Evolutionary conservation across 768 basidiomycete genomes (phyloP), one percentile per base, ranked within the genome.

Genomic region (Dioszegia crocea): DNA sequence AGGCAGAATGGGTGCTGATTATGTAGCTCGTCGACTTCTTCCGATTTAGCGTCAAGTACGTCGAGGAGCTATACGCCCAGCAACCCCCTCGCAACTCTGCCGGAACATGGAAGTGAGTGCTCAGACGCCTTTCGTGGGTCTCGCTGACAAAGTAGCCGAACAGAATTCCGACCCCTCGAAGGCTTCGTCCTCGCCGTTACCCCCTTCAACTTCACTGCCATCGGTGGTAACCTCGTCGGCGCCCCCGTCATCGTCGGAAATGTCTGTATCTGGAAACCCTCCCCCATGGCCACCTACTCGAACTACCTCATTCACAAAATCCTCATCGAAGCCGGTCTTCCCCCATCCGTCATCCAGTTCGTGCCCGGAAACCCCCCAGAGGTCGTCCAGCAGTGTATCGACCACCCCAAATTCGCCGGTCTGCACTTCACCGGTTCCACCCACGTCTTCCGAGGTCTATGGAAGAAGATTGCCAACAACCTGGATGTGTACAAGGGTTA

Each of bases 371-470:
- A 89, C 21, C 86, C 93, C 4, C 81, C 86, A 1, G 86, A 90
- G 61, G 84, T 96, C 53, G 93, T 93, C 60, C 84, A 82, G 43
- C 88, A 91, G 75, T 88, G 85, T 29, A 87, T 96, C 76, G 81
- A 81, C 48, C 85, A 91, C 80, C 82, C 82, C 16, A 79, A 80
- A 62, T 98, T 99, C 69, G 87, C 91, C 1, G 88, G 87, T 19
- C 82, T 99, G 54, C 91, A 98, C 80, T 98, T 98, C 80, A 99
- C 96, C 0, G 96, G 96, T 23, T 91, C 88, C 73, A 98, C 96
- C 2, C 83, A 84, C 67, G 85, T 99, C 46, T 98, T 99, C 85
- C 89, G 87, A 80, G 85, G 87, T 73, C 83, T 98, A 30, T 99
- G 96, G 96, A 93, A 91, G 79, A 86, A 94, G 73, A 94, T 98